Conservation (phyloP, 805 yeast genomes). For the fission yeast (Schizosaccharomyces pombe) region DNA sequence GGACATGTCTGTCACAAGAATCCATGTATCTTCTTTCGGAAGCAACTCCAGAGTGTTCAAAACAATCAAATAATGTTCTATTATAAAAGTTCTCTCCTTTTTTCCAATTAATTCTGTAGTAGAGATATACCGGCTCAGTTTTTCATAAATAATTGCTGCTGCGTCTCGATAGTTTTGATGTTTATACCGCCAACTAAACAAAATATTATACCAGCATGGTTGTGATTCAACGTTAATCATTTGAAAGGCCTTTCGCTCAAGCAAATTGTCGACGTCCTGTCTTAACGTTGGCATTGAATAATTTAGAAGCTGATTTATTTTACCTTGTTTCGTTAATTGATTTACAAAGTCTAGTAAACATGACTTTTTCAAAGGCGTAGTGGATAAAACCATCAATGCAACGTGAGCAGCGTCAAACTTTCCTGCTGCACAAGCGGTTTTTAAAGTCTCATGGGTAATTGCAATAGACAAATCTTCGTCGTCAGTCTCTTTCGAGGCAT, state of each 20-base stretch:
- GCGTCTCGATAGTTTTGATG: neutral
- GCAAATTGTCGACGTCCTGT: neutral
- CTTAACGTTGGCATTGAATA: neutral
- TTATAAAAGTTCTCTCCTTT: neutral
- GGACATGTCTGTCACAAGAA: neutral
- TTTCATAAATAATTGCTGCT: neutral
- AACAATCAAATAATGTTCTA: neutral
- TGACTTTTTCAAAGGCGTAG: neutral
- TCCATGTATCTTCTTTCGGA: neutral
- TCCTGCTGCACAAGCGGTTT: neutral
- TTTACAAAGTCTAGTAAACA: neutral
- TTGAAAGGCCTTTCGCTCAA: neutral
- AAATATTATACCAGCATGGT: neutral
- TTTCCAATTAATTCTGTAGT: neutral
- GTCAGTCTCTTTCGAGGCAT: neutral
- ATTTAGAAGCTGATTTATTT: neutral
- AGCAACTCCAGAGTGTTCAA: neutral
- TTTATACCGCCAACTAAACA: neutral
- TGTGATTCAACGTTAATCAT: conserved; percentile 5
- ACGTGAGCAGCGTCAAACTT: neutral
- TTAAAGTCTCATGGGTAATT: neutral
- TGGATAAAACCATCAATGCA: neutral
- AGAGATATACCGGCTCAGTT: neutral
- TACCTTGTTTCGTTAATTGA: neutral
- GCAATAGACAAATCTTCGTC: neutral